A percentile compares a stretch with the other conserved stretches of the same genome.
Conservation (phyloP, 208 protist species). For the Endotrypanum monterogeii region DNA sequence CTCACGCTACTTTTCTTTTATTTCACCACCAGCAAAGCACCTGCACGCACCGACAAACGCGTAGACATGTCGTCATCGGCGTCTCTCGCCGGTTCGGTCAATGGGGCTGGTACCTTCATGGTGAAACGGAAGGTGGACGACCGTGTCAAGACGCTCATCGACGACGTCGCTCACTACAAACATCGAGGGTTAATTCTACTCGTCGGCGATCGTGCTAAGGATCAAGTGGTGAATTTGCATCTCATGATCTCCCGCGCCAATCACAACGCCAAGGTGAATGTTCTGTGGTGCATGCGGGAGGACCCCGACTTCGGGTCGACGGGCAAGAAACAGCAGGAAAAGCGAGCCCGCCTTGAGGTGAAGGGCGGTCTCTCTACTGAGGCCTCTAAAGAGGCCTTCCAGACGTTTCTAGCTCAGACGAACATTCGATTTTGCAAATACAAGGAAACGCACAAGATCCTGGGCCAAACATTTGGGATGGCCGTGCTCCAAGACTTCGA, state of each 20-base stretch:
- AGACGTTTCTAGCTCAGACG: slow-evolving; percentile 98
- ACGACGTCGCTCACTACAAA: slow-evolving; percentile 95
- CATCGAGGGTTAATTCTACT: slow-evolving; percentile 98
- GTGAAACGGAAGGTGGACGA: slow-evolving; percentile 94
- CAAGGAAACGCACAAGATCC: slow-evolving; percentile 98
- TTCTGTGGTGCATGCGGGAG: slow-evolving; percentile 99
- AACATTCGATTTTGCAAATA: slow-evolving; percentile 99
- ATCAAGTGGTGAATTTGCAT: slow-evolving; percentile 99
- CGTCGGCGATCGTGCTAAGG: slow-evolving; percentile 97
- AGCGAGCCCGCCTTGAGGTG: slow-evolving; percentile 95
- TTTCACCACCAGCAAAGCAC: not conserved
- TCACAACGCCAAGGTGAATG: slow-evolving; percentile 95
- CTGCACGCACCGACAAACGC: not conserved
- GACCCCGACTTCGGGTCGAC: slow-evolving; percentile 97
- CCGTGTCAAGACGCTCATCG: slow-evolving; percentile 95
- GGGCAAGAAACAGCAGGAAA: slow-evolving; percentile 93
- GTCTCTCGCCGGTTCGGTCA: slow-evolving; percentile 49
- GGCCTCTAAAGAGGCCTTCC: slow-evolving; percentile 97
- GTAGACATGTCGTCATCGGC: slow-evolving; percentile 21
- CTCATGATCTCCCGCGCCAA: slow-evolving; percentile 98
- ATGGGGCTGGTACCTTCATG: slow-evolving; percentile 27
- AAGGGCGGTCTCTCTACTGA: slow-evolving; percentile 92
- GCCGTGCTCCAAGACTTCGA: slow-evolving; percentile 99
- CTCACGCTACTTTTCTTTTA: not conserved
- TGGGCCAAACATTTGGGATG: slow-evolving; percentile 99